Percentiles rank a stretch among this genome's conserved stretches.
Evolutionary conservation across 2,329 filamentous ascomycete genomes (phyloP).

Genomic region (Sclerotinia spermophila): DNA sequence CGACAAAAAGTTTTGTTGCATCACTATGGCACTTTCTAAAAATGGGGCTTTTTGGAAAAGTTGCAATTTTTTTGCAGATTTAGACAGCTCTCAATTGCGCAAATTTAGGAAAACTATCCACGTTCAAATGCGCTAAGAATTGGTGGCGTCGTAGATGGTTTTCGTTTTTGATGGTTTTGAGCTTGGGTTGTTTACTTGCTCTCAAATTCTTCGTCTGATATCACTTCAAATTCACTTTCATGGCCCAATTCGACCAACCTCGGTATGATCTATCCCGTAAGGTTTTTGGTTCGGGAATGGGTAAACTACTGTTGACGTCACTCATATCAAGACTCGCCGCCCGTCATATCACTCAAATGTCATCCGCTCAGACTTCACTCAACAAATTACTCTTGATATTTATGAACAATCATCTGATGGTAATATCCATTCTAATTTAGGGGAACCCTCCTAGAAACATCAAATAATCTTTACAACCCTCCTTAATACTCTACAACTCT

Average conservation of each 20-base stretch:
- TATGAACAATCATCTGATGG: neutral
- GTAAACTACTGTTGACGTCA: neutral
- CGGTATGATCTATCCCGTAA: neutral
- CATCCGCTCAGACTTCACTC: neutral
- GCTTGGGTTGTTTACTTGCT: neutral
- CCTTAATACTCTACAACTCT: neutral
- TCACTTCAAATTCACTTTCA: slow-evolving; percentile 2
- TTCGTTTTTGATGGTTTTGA: slow-evolving; percentile 2
- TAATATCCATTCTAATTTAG: neutral
- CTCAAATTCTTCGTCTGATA: slow-evolving; percentile 3
- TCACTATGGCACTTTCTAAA: neutral
- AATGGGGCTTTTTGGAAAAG: neutral
- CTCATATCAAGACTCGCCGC: neutral
- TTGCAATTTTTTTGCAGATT: neutral
- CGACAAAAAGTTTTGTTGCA: neutral
- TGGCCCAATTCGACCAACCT: neutral
- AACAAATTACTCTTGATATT: neutral
- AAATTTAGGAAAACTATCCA: neutral
- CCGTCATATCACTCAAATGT: neutral
- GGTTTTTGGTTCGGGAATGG: neutral
- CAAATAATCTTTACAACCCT: neutral
- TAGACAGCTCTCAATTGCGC: neutral
- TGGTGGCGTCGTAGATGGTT: neutral
- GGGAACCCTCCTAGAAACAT: neutral
- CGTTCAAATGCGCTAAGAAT: neutral